Evolutionary conservation across 371 early-diverging fungal species (phyloP).

Genomic region (Sporodiniella umbellata): DNA sequence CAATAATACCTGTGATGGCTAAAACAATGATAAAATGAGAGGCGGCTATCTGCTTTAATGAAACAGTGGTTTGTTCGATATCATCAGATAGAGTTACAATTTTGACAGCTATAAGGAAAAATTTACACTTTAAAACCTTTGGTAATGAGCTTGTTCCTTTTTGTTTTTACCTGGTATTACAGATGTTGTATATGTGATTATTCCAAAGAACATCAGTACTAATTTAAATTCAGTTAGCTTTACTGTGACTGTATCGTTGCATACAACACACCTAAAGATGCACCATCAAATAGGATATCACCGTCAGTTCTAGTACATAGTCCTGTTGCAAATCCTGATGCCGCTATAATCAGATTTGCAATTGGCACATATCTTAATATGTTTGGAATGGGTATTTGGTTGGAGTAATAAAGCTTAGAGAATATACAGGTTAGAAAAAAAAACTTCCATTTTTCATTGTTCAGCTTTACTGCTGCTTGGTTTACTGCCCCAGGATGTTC

Average conservation of each 20-base stretch:
- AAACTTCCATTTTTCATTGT: background rate
- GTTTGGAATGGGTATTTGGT: conserved; percentile 34
- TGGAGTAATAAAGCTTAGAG: conserved; percentile 35
- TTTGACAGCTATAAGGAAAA: no score
- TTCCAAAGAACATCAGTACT: conserved; percentile 41
- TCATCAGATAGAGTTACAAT: conserved; percentile 1
- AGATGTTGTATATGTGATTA: conserved; percentile 36
- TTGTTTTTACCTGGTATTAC: conserved; percentile 35
- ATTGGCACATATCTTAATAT: conserved; percentile 42
- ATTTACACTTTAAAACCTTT: background rate
- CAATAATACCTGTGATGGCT: conserved; percentile 47
- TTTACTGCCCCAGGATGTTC: conserved; percentile 35
- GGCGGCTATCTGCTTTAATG: conserved; percentile 43
- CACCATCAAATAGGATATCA: conserved; percentile 46
- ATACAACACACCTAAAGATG: conserved; percentile 47
- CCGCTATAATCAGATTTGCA: conserved; percentile 39
- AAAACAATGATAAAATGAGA: conserved; percentile 46
- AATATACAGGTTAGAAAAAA: background rate
- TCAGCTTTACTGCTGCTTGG: conserved; percentile 31
- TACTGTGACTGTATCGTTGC: no score
- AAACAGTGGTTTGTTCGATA: conserved; percentile 1
- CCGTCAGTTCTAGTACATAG: conserved; percentile 37
- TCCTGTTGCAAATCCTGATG: conserved; percentile 39
- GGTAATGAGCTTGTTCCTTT: background rate
- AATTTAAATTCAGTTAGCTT: background rate